A percentile compares a stretch with the other conserved stretches of the same genome.
Evolutionary conservation across 306 rosid genomes (phyloP).

Genomic region (Alnus glutinosa): DNA sequence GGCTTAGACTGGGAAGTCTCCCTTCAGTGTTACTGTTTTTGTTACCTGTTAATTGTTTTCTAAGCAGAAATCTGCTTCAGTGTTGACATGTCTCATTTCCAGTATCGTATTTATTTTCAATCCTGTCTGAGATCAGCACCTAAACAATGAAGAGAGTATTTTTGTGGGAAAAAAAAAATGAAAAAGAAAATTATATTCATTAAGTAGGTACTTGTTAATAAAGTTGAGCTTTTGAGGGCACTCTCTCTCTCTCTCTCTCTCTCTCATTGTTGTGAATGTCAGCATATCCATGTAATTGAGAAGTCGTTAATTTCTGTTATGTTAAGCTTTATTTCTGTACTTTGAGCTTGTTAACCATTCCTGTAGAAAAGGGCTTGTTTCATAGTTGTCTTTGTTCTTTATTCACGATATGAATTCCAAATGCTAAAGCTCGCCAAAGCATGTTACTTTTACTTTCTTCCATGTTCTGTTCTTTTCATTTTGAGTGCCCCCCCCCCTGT

Average conservation of each 20-base stretch:
- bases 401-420: neutral
- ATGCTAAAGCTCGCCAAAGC: neutral
- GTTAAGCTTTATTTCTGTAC: neutral
- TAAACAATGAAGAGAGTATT: constrained; percentile 54
- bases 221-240: constrained; percentile 26
- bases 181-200: constrained; percentile 35
- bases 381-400: neutral
- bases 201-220: constrained; percentile 46
- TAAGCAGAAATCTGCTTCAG: constrained; percentile 43
- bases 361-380: neutral
- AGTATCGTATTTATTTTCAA: constrained; percentile 32
- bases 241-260: constrained; percentile 7
- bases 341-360: neutral
- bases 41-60: constrained; percentile 38
- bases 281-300: neutral
- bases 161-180: constrained; percentile 8
- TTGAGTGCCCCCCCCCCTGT: neutral
- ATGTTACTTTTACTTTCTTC: constrained; percentile 9
- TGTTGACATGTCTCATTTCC: constrained; percentile 38
- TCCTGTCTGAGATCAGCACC: constrained; percentile 44
- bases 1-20: constrained; percentile 25
- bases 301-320: neutral
- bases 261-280: neutral
- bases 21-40: constrained; percentile 15
- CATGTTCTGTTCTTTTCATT: neutral